Percentiles rank a stretch among this genome's conserved stretches.
Conservation (phyloP, 1,139 yeast species). For the Taphrina deformans region DNA sequence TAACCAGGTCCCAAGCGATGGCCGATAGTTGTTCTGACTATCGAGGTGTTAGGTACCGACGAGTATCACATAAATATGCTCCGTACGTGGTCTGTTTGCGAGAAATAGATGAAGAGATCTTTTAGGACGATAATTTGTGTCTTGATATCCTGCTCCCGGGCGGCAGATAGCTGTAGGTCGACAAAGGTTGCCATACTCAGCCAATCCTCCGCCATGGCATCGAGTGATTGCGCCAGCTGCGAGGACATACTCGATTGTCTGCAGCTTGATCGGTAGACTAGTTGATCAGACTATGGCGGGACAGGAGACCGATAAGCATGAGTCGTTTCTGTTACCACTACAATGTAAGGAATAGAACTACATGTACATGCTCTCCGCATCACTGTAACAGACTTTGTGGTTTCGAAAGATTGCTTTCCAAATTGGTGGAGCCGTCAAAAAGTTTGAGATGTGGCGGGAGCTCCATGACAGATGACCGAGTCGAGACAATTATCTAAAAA, state of each 20-base stretch:
- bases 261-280: too few relatives aligned
- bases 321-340: too few relatives aligned
- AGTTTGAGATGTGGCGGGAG: neutral
- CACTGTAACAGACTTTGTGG: too few relatives aligned
- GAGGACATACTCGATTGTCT: too few relatives aligned
- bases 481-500: neutral
- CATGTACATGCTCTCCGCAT: too few relatives aligned
- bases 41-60: too few relatives aligned
- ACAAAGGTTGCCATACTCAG: slow-evolving; percentile 5
- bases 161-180: neutral
- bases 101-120: neutral
- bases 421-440: neutral
- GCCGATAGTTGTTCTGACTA: neutral
- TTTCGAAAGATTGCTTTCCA: too few relatives aligned
- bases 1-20: slow-evolving; percentile 28
- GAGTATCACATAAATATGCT: too few relatives aligned
- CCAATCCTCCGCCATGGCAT: slow-evolving; percentile 18
- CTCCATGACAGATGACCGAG: neutral
- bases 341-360: too few relatives aligned
- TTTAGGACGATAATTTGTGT: neutral
- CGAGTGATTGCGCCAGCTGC: neutral
- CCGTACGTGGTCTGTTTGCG: slow-evolving; percentile 5
- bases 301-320: too few relatives aligned
- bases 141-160: neutral
- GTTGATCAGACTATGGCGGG: too few relatives aligned